Evolutionary conservation across 2,329 filamentous ascomycete species (phyloP).

Genomic region (Hirsutella minnesotensis): DNA sequence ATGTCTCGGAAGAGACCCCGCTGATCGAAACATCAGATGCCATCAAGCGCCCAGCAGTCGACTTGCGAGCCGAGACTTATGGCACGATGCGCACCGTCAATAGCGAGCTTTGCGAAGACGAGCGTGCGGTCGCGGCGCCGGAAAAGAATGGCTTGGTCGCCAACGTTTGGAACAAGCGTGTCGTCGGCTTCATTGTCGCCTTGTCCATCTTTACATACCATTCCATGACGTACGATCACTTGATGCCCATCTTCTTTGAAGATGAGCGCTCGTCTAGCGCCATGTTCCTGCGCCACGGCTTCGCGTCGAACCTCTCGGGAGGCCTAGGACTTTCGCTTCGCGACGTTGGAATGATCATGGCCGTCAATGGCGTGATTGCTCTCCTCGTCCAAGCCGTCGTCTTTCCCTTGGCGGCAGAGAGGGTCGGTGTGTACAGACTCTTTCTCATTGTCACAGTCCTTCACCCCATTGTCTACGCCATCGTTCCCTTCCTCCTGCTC

Average conservation of each 20-base stretch:
- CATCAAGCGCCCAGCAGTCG: slow-evolving; percentile 58
- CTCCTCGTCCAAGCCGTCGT: slow-evolving; percentile 47
- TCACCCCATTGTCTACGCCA: slow-evolving; percentile 49
- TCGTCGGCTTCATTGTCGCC: slow-evolving; percentile 68
- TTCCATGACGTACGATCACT: slow-evolving; percentile 87
- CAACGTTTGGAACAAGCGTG: slow-evolving; percentile 43
- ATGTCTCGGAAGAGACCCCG: slow-evolving; percentile 56
- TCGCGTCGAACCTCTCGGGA: slow-evolving; percentile 41
- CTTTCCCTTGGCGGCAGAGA: slow-evolving; percentile 48
- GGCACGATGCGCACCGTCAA: slow-evolving; percentile 48
- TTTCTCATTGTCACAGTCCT: slow-evolving; percentile 46
- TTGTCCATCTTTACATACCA: slow-evolving; percentile 89
- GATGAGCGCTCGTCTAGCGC: slow-evolving; percentile 44
- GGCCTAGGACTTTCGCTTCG: slow-evolving; percentile 52
- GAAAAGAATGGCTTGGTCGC: slow-evolving; percentile 21
- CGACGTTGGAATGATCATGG: slow-evolving; percentile 49
- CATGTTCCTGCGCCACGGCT: slow-evolving; percentile 17
- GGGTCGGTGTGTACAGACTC: slow-evolving; percentile 45
- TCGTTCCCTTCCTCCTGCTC: slow-evolving; percentile 46
- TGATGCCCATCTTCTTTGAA: slow-evolving; percentile 87
- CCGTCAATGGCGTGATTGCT: slow-evolving; percentile 45
- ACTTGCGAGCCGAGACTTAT: slow-evolving; percentile 68
- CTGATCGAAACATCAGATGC: slow-evolving; percentile 65
- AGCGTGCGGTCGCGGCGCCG: slow-evolving; percentile 12
- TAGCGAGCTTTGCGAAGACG: slow-evolving; percentile 35